Base-by-base conservation (phyloP, 2,329 filamentous ascomycete genomes). In the Fusarium nematophilum region DNA sequence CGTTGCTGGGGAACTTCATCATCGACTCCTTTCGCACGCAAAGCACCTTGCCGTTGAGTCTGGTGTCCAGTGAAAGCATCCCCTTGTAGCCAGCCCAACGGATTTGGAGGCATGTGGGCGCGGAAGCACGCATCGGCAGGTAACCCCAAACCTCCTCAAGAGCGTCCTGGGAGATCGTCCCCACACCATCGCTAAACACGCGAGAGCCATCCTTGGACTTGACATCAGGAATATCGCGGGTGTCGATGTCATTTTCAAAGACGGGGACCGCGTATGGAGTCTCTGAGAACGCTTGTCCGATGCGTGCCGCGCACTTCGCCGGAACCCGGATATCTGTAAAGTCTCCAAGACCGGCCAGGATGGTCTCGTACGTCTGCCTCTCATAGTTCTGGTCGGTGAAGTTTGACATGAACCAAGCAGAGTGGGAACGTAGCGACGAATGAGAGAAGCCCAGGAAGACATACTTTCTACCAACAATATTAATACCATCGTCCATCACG, bases 121-220 rank as follows among this genome's bases (percentile, higher is more conserved):
- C 76, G 1, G 77, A 68, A 29, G 78, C 77, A 18, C 75, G 75
- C 26, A 73, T 71, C 0, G 85, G 81, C 48, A 90, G 73, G 5
- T 75, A 68, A 1, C 76, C 72, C 81, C 86, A 89, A 3, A 93
- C 83, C n/a, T 79, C 79, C 11, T 83, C 72, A 42, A 90, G 75
- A 0, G 92, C 79, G 0, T 78, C 77, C 9, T 64, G 67, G 0
- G 91, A 94, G 5, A 95, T 85, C 0, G 86, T 92, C 0, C 92
- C 92, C 1, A 91, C 89, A 1, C 92, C 92, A 68, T 95, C 92
- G 57, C 89, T 93, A 70, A 95, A 96, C 0, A 88, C 81, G 5
- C 87, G 81, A 0, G 73, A 76, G 9, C 82, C 74, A 26, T 78
- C 75, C 0, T 42, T 36, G 2, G 77, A 83, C 53, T 81, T 77